Evolutionary conservation across 1,139 yeast species (phyloP).

Genomic region (Kodamaea plutei): DNA sequence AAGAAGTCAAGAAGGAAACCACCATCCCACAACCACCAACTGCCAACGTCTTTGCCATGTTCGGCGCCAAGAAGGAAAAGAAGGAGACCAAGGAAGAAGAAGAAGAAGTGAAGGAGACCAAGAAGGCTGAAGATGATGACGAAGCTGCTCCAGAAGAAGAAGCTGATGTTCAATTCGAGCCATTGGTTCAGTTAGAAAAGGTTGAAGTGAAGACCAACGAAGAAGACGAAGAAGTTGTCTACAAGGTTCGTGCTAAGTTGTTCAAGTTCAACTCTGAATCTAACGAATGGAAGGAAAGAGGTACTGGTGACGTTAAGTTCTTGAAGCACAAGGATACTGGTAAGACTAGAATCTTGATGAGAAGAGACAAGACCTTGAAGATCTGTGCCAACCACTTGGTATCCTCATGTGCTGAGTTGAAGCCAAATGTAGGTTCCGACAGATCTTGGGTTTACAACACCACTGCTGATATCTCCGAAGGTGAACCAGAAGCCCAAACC

Average conservation of each 20-base stretch:
- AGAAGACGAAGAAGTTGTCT: conserved; percentile 87
- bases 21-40: conserved; percentile 54
- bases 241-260: conserved; percentile 89
- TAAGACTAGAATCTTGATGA: conserved; percentile 89
- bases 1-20: conserved; percentile 8
- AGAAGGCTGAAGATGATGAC: conserved; percentile 34
- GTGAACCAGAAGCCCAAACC: conserved; percentile 93
- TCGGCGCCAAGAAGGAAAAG: conserved; percentile 77
- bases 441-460: conserved; percentile 98
- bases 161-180: conserved; percentile 95
- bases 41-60: conserved; percentile 81
- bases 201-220: conserved; percentile 97
- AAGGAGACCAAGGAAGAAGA: conserved; percentile 33
- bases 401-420: conserved; percentile 77
- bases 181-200: conserved; percentile 88
- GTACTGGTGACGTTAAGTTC: conserved; percentile 97
- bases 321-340: conserved; percentile 78
- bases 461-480: conserved; percentile 92
- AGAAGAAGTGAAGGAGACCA: conserved; percentile 31
- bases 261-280: conserved; percentile 80
- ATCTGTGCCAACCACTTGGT: conserved; percentile 96
- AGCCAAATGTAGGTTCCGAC: conserved; percentile 94
- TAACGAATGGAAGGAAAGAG: conserved; percentile 99
- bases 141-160: conserved; percentile 80
- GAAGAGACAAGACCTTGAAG: conserved; percentile 97